Conservation (phyloP, 805 yeast genomes). For the Helenozyma baotianmanensis region DNA sequence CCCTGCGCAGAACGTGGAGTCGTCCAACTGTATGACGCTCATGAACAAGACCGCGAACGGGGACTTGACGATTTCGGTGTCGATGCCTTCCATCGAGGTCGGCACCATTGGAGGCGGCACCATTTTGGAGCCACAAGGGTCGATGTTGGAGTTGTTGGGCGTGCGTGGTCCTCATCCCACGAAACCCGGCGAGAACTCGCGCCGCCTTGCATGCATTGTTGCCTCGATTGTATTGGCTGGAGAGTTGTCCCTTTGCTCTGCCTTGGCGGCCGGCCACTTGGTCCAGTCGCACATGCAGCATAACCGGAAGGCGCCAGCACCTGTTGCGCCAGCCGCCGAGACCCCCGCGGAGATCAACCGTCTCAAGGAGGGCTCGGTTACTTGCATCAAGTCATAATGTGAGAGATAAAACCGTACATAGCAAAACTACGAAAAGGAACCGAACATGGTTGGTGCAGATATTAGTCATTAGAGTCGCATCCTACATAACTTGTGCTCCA, state of each 20-base stretch:
- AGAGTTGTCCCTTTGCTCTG: slow-evolving; percentile 89
- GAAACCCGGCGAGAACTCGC: slow-evolving; percentile 90
- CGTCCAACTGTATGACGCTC: slow-evolving; percentile 94
- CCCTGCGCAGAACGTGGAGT: slow-evolving; percentile 99
- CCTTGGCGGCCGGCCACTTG: slow-evolving; percentile 96
- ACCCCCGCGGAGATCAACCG: slow-evolving; percentile 32
- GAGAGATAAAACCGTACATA: no score
- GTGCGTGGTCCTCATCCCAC: slow-evolving; percentile 95
- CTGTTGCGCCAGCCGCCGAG: slow-evolving; percentile 22
- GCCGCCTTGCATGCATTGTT: slow-evolving; percentile 85
- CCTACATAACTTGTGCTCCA: no score
- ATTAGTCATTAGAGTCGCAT: no score
- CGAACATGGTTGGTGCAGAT: no score
- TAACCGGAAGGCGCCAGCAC: slow-evolving; percentile 59
- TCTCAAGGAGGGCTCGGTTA: slow-evolving; percentile 67
- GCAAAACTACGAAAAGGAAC: no score
- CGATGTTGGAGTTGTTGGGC: slow-evolving; percentile 91
- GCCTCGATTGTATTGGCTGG: slow-evolving; percentile 96
- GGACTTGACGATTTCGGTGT: slow-evolving; percentile 78
- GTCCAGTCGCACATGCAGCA: slow-evolving; percentile 97
- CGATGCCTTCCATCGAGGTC: slow-evolving; percentile 98
- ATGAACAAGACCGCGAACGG: slow-evolving; percentile 77
- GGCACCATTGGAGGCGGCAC: slow-evolving; percentile 99
- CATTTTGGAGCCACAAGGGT: slow-evolving; percentile 91
- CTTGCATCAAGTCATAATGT: slow-evolving; percentile 57